phyloP scores from a whole-genome alignment of 2,329 filamentous ascomycete genomes.

The Trichoderma breve region DNA sequence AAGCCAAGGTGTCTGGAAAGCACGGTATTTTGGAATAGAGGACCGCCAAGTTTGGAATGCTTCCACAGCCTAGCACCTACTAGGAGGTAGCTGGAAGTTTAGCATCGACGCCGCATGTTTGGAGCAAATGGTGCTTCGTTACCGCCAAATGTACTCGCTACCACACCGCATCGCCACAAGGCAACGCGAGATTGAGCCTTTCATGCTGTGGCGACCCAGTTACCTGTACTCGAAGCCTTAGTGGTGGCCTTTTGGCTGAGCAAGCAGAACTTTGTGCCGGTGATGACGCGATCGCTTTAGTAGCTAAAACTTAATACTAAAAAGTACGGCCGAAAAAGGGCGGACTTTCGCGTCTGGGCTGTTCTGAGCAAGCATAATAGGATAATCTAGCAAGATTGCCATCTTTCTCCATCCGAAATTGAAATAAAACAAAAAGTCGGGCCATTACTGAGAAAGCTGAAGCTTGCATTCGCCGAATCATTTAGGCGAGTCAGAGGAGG shows the following conservation, averaged over 20 bases:
- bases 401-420: not conserved
- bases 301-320: not conserved
- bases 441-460: not conserved
- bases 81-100: not conserved
- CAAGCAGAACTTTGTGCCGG: conserved; percentile 8
- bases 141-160: not conserved
- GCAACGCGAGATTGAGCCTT: not conserved
- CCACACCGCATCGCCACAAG: not conserved
- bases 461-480: conserved; percentile 1
- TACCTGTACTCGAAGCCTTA: not conserved
- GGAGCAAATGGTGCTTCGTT: not conserved
- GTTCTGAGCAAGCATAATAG: not conserved
- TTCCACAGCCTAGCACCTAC: not conserved
- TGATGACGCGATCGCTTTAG: conserved; percentile 4
- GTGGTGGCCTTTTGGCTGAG: not conserved
- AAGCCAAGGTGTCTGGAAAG: not conserved
- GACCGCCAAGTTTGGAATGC: not conserved
- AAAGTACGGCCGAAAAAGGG: conserved; percentile 7
- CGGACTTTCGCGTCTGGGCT: not conserved
- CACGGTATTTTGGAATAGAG: not conserved
- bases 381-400: not conserved
- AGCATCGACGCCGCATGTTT: not conserved
- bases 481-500: conserved; percentile 6
- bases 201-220: not conserved
- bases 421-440: not conserved